Base-by-base conservation (phyloP, 139 green algal species). In the Volvox reticuliferus region DNA sequence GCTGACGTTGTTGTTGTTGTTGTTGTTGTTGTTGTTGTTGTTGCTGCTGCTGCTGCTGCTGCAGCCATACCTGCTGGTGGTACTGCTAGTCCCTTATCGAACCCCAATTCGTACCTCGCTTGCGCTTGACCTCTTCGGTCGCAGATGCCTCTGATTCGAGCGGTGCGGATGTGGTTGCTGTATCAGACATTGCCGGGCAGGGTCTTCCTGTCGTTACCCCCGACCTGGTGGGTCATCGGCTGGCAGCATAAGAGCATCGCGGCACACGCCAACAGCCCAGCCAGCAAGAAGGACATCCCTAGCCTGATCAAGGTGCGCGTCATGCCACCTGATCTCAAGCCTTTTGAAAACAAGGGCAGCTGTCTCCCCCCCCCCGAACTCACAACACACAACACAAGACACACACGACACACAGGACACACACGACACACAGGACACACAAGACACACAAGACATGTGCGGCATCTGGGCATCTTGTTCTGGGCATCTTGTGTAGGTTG, bases 211-310 rank as follows among this genome's bases (percentile, higher is more conserved):
- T 18, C 28, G 62, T 37, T 93, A 33, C 91, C 91, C 14, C 37
- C 80, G 67, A 91, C 91, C 26, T 91, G 91, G 86, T 91, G 87
- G 86, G 35, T 91, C 50, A 79, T 93, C 1, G 89, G 55, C 61
- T 93, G 86, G 86, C 86, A 93, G 82, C 91, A 93, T 83, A 68
- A 86, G 61, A 55, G 87, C 26, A 67, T 91, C 18, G 91, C 91
- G 19, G 24, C 32, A 12, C 79, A 91, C n/a, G 87, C 91, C 18
- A 68, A 93, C 86, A 93, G 91, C 87, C 79, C 71, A 2, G 50
- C 55, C 35, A 91, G 86, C 79, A 91, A 82, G 86, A 91, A 93
- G 71, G 18, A 30, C 80, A 93, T 93, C 26, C 87, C 50, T 1
- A 18, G 2, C 0, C 86, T 88, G 14, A 88, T 88, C 63, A 88